phyloP scores from a whole-genome alignment of 345 rosid genomes.

The Cardamine occulta region DNA sequence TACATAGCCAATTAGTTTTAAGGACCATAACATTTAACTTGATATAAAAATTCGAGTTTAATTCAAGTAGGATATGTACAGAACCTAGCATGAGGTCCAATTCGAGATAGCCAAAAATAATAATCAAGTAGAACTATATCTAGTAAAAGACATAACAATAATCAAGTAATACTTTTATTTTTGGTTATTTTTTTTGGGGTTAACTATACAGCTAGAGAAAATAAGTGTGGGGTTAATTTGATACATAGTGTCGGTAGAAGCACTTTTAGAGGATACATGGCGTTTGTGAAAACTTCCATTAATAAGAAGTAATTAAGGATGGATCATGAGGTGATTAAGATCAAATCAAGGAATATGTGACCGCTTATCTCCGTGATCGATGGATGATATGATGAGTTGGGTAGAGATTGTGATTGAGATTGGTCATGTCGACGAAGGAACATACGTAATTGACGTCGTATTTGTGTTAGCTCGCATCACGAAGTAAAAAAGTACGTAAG shows the following conservation, averaged over 20 bases:
- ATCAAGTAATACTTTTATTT: no score
- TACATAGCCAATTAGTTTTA: not conserved
- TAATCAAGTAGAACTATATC: no score
- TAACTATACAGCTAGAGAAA: no score
- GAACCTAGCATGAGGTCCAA: not conserved
- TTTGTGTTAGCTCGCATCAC: conserved; percentile 40
- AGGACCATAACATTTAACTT: not conserved
- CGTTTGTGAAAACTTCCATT: not conserved
- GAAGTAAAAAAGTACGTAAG: conserved; percentile 27
- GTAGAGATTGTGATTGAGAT: conserved; percentile 19
- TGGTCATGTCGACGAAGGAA: conserved; percentile 35
- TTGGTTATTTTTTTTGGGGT: no score
- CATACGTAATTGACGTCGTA: conserved; percentile 36
- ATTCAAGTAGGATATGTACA: not conserved
- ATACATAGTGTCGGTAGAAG: not conserved
- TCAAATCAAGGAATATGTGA: conserved; percentile 13
- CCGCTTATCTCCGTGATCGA: conserved; percentile 12
- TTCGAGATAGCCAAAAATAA: not conserved
- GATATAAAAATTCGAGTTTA: not conserved
- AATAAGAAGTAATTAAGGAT: not conserved
- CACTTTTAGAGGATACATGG: not conserved
- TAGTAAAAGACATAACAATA: not conserved
- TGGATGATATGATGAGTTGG: conserved; percentile 2
- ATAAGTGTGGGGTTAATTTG: no score
- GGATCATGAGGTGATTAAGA: not conserved